Conservation (phyloP, 495 filamentous ascomycete species). For the Aspergillus indologenus region DNA sequence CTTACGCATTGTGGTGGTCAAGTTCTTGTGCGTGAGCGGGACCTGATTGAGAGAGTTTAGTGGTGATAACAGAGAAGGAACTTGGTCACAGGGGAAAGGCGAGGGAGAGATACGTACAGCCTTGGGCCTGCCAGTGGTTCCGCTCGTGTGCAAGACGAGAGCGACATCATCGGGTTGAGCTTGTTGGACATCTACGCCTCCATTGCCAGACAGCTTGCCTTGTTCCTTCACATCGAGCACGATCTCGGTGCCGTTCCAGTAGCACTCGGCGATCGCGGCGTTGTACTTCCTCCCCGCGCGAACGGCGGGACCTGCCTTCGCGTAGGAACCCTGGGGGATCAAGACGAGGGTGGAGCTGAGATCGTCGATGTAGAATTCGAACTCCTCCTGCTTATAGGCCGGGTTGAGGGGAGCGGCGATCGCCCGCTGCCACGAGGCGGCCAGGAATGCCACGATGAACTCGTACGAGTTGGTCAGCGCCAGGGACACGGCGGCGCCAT, state of each 20-base stretch:
- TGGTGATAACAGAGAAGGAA: neutral
- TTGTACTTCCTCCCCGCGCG: slow-evolving; percentile 70
- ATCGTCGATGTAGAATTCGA: slow-evolving; percentile 87
- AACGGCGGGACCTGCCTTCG: slow-evolving; percentile 61
- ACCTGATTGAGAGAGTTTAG: slow-evolving; percentile 39
- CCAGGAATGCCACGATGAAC: slow-evolving; percentile 79
- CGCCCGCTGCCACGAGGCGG: slow-evolving; percentile 69
- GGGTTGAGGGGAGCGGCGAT: slow-evolving; percentile 81
- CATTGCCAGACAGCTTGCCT: slow-evolving; percentile 59
- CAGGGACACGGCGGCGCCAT: slow-evolving; percentile 67
- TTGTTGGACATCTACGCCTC: slow-evolving; percentile 43
- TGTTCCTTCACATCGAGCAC: slow-evolving; percentile 69
- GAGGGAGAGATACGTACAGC: slow-evolving; percentile 46
- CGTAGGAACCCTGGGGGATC: slow-evolving; percentile 65
- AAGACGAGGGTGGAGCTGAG: slow-evolving; percentile 71
- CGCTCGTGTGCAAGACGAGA: slow-evolving; percentile 72
- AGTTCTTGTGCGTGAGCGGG: slow-evolving; percentile 74
- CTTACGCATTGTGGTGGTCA: slow-evolving; percentile 70
- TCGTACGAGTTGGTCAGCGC: slow-evolving; percentile 75
- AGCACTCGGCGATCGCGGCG: slow-evolving; percentile 76
- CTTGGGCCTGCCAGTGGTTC: slow-evolving; percentile 80
- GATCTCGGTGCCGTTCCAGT: slow-evolving; percentile 69
- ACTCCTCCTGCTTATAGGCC: slow-evolving; percentile 80
- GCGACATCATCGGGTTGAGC: slow-evolving; percentile 64
- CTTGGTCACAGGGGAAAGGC: no score